A percentile compares a stretch with the other conserved stretches of the same genome.
These are phyloP conservation scores for Malus hybrid DNA, from an alignment of 331 rosid species.

Conservation along the genomic window DNA sequence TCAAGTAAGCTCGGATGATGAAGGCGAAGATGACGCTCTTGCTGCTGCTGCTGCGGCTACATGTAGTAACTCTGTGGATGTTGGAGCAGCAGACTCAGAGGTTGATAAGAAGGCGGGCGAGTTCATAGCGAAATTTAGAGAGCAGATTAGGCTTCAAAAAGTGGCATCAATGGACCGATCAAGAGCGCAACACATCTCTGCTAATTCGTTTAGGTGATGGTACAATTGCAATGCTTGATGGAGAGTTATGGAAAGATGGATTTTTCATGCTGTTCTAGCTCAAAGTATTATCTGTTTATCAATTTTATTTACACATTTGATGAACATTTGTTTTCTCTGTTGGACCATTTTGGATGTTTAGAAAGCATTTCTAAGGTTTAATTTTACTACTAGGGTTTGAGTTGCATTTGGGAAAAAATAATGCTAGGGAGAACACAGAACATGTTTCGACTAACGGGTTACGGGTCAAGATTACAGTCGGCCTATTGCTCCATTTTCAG, in stretches of 20 bases:
- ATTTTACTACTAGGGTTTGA: not conserved
- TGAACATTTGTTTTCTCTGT: not conserved
- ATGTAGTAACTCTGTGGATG: slow-evolving; percentile 16
- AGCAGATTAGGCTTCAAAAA: slow-evolving; percentile 89
- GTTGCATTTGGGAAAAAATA: not conserved
- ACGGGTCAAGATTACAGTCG: not conserved
- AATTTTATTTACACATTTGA: not conserved
- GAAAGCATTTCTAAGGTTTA: not conserved
- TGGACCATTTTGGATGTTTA: not conserved
- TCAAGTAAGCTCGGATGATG: slow-evolving; percentile 42
- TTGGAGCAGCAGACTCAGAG: slow-evolving; percentile 54
- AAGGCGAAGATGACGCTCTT: slow-evolving; percentile 29
- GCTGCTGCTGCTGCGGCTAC: slow-evolving; percentile 21
- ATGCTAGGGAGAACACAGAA: too few relatives aligned
- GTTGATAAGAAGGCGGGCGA: slow-evolving; percentile 96
- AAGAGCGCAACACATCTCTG: slow-evolving; percentile 36
- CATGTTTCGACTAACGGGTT: not conserved
- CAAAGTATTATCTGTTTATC: not conserved
- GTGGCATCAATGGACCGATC: slow-evolving; percentile 57
- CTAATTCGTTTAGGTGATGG: slow-evolving; percentile 38
- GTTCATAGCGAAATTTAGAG: slow-evolving; percentile 89
- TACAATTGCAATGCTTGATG: not conserved
- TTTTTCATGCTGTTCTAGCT: not conserved
- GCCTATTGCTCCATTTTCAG: not conserved
- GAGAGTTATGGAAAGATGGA: not conserved